Evolutionary conservation across 2,329 filamentous ascomycete species (phyloP).

Genomic region (Trichocomaceae sp.): DNA sequence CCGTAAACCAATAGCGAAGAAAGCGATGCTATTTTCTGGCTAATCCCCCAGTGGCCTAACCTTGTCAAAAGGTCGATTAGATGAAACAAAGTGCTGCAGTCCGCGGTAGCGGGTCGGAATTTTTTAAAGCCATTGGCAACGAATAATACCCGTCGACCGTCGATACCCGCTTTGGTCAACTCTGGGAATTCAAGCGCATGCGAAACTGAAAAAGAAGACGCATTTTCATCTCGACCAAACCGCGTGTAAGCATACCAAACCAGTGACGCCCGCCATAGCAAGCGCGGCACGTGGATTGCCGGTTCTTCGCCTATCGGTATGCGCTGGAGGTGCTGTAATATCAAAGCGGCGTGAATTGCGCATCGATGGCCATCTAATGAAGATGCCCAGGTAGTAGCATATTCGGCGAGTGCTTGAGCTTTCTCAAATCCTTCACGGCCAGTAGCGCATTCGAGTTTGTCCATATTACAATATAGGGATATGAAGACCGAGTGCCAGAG

Average conservation of each 20-base stretch:
- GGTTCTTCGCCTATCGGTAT: slow-evolving; percentile 19
- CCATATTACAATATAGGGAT: slow-evolving; percentile 22
- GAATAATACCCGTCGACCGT: slow-evolving; percentile 1
- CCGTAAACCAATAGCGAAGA: slow-evolving; percentile 3
- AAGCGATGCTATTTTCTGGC: slow-evolving; percentile 6
- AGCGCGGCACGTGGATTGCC: slow-evolving; percentile 22
- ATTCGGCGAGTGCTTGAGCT: slow-evolving; percentile 12
- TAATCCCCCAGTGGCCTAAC: slow-evolving; percentile 9
- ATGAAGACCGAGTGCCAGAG: slow-evolving; percentile 28
- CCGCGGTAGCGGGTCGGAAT: slow-evolving; percentile 1
- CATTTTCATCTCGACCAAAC: slow-evolving; percentile 4
- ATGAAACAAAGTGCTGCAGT: slow-evolving; percentile 6
- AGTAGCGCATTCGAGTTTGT: slow-evolving; percentile 22
- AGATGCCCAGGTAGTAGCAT: slow-evolving; percentile 19
- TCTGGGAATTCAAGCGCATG: background rate
- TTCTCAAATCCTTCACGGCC: slow-evolving; percentile 22
- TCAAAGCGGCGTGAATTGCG: slow-evolving; percentile 19
- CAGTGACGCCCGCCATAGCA: slow-evolving; percentile 18
- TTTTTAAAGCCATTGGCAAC: slow-evolving; percentile 7
- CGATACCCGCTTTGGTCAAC: background rate
- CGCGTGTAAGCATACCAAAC: slow-evolving; percentile 20
- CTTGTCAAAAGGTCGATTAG: slow-evolving; percentile 1
- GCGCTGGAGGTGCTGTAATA: slow-evolving; percentile 19
- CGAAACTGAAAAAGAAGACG: no score
- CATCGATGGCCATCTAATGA: slow-evolving; percentile 19